Conservation (phyloP, 106 monocot species). For the Triglochin maritima region DNA sequence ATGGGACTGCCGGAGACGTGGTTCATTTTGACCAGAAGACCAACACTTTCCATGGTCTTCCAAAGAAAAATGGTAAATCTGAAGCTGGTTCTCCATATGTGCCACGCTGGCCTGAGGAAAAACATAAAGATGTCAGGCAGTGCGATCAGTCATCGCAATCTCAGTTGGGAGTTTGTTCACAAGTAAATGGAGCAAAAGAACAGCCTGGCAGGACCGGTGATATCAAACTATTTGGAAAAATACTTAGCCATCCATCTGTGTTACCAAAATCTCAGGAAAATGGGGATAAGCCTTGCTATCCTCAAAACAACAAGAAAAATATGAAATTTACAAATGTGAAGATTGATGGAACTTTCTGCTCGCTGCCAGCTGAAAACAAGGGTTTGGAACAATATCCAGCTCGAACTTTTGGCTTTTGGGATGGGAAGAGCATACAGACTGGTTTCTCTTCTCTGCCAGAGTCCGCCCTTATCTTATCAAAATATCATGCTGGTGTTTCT, state of each 20-base stretch:
- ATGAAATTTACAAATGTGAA: background rate
- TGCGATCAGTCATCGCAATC: constrained; percentile 13
- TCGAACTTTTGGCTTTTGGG: constrained; percentile 49
- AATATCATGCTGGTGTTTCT: constrained; percentile 21
- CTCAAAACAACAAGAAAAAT: constrained; percentile 1
- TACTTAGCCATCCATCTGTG: constrained; percentile 42
- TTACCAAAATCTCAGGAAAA: constrained; percentile 16
- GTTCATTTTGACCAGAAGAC: constrained; percentile 3
- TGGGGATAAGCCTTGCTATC: constrained; percentile 17
- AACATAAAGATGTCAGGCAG: background rate
- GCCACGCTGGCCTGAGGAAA: constrained; percentile 9
- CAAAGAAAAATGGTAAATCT: constrained; percentile 9
- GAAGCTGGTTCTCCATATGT: constrained; percentile 9
- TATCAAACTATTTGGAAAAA: constrained; percentile 82
- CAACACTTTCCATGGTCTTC: constrained; percentile 1
- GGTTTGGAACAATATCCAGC: constrained; percentile 19
- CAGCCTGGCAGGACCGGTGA: constrained; percentile 38
- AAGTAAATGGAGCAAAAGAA: constrained; percentile 10
- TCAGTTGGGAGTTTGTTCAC: constrained; percentile 10
- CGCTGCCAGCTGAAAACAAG: constrained; percentile 4
- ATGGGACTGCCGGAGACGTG: constrained; percentile 10
- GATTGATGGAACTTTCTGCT: background rate
- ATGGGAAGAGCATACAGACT: constrained; percentile 35
- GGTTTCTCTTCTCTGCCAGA: constrained; percentile 49
- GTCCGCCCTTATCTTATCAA: constrained; percentile 32